Evolutionary conservation across 768 basidiomycete genomes (phyloP), one percentile per base, ranked within the genome.

Genomic region (Boletus bicolor): DNA sequence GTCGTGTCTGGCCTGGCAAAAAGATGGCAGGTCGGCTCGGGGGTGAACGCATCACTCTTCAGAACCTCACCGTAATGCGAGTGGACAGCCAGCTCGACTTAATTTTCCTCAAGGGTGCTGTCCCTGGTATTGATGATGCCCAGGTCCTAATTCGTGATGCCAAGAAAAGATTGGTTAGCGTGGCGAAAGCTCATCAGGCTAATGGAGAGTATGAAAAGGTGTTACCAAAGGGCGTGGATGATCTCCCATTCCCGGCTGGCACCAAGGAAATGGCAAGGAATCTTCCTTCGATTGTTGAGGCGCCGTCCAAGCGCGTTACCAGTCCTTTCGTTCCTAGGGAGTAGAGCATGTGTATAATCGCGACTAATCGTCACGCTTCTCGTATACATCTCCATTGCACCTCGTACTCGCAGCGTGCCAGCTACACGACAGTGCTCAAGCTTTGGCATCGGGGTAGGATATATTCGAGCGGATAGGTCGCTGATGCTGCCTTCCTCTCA

Each of bases 11-110:
- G 75, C 97, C 97, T 4, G 97, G 97, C 37, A 97, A 94, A 77
- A 98, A 98, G 78, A 98, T 97, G 96, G 85, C 96, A 10, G 97
- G 97, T 35, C 87, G 86, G 24, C 86, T 98, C 79, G 97, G 97
- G 48, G 88, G 85, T 53, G 79, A 83, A 59, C 85, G 86, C 39
- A 81, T 82, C 9, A 98, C 96, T 8, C 79, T 81, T 14, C 93
- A 96, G 66, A 98, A 98, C 68, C 84, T 98, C 26, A 72, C 86
- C 1, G 92, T 98, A 42, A 81, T 94, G 53, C 89, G 93, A 21
- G 81, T 99, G 56, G 97, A 99, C 76, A 83, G 83, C 21, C 75
- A 77, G 14, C 83, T 97, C 46, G 87, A 98, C 73, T 82, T 98
- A 51, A 78, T 99, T 54, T 98, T 89, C 71, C 86, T 99, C 51